These are phyloP conservation scores for Porpolomopsis calyptriformis DNA, from an alignment of 768 basidiomycete genomes.

Conservation along the genomic window DNA sequence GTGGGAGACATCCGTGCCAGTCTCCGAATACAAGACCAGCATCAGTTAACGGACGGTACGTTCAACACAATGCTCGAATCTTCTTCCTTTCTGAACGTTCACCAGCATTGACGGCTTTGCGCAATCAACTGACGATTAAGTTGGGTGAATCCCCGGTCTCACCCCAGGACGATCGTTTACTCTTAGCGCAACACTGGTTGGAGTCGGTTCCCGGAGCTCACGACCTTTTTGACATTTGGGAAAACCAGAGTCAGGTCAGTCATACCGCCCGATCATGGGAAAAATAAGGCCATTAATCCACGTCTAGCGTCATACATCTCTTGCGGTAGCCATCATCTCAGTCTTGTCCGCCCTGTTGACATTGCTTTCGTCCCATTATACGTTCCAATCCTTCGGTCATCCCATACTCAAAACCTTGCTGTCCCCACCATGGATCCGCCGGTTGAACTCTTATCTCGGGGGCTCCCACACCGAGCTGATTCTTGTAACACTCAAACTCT, in stretches of 20 bases:
- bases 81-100: conserved; percentile 2
- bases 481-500: conserved; percentile 54
- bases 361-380: conserved; percentile 58
- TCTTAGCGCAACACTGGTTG: conserved; percentile 55
- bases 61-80: not conserved
- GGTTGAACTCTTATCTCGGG: conserved; percentile 51
- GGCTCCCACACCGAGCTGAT: conserved; percentile 56
- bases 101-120: conserved; percentile 39
- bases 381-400: conserved; percentile 51
- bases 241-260: conserved; percentile 36
- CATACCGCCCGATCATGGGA: conserved; percentile 2
- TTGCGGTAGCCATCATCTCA: conserved; percentile 36
- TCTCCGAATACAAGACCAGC: conserved; percentile 5
- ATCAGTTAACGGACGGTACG: conserved; percentile 31
- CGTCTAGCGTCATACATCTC: conserved; percentile 32
- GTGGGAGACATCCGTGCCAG: conserved; percentile 2
- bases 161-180: conserved; percentile 49
- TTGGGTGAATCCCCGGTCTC: conserved; percentile 35
- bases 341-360: conserved; percentile 49
- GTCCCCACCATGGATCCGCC: conserved; percentile 41
- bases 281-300: not conserved
- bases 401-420: conserved; percentile 55
- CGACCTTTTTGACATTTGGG: conserved; percentile 59
- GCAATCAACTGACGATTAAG: conserved; percentile 53
- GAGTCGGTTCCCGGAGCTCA: conserved; percentile 42